Evolutionary conservation across 2,329 filamentous ascomycete genomes (phyloP).

Genomic region (Trichoderma lentiforme): DNA sequence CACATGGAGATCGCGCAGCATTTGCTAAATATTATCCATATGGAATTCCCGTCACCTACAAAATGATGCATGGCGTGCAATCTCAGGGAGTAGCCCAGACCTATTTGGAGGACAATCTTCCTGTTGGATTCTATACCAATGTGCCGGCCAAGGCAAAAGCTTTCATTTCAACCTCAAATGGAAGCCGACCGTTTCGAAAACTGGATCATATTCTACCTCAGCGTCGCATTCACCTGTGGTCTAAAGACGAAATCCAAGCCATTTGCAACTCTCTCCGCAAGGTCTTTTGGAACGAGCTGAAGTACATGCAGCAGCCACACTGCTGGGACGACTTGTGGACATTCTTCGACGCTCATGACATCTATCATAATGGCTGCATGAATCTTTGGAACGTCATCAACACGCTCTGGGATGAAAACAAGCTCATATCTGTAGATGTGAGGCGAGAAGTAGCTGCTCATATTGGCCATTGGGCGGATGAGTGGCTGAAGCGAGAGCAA

Average conservation of each 20-base stretch:
- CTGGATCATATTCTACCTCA: constrained; percentile 28
- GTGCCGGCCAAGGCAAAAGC: constrained; percentile 31
- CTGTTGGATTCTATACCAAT: constrained; percentile 37
- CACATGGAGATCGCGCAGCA: constrained; percentile 24
- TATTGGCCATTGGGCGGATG: constrained; percentile 36
- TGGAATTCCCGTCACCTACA: constrained; percentile 35
- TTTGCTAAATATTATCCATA: constrained; percentile 36
- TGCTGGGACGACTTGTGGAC: constrained; percentile 43
- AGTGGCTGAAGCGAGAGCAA: constrained; percentile 31
- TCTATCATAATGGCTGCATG: constrained; percentile 45
- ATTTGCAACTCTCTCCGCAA: constrained; percentile 39
- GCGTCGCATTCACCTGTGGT: constrained; percentile 38
- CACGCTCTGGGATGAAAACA: constrained; percentile 41
- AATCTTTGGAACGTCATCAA: constrained; percentile 49
- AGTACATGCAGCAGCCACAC: constrained; percentile 29
- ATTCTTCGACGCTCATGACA: constrained; percentile 47
- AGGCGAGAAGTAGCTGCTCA: constrained; percentile 26
- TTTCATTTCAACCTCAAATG: constrained; percentile 39
- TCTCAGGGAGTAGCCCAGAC: constrained; percentile 26
- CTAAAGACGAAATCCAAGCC: constrained; percentile 37
- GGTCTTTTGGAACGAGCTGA: constrained; percentile 36
- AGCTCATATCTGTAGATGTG: constrained; percentile 30
- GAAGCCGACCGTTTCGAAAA: constrained; percentile 29
- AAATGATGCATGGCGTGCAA: constrained; percentile 30
- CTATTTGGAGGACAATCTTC: constrained; percentile 38